phyloP scores from a whole-genome alignment of 1,284 basidiomycete species.

The Pseudozyma tsukubaensis region DNA sequence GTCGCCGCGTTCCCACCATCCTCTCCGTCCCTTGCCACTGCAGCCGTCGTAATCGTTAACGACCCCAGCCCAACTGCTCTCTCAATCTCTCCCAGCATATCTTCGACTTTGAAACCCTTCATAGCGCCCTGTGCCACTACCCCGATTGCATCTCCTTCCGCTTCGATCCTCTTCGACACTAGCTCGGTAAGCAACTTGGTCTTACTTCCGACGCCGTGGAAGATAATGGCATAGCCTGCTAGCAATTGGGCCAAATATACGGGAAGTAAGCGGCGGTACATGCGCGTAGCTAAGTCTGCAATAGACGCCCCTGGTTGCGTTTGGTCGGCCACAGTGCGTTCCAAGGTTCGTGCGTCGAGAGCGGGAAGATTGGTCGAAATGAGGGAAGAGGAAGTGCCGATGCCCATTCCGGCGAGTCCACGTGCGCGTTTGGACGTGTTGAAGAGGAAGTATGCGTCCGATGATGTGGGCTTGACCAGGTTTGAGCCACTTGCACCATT shows the following conservation, averaged over 20 bases:
- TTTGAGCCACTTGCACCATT: slow-evolving; percentile 14
- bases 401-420: slow-evolving; percentile 35
- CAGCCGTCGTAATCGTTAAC: slow-evolving; percentile 20
- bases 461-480: slow-evolving; percentile 44
- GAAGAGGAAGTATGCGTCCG: slow-evolving; percentile 53
- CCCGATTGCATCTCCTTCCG: slow-evolving; percentile 46
- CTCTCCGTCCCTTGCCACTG: slow-evolving; percentile 1
- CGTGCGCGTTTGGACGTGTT: slow-evolving; percentile 44
- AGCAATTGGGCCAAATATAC: slow-evolving; percentile 45
- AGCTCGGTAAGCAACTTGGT: slow-evolving; percentile 27
- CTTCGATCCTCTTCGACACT: slow-evolving; percentile 22
- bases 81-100: slow-evolving; percentile 41
- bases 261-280: slow-evolving; percentile 40
- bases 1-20: slow-evolving; percentile 2
- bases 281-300: slow-evolving; percentile 26
- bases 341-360: slow-evolving; percentile 29
- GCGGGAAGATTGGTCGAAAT: slow-evolving; percentile 39
- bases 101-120: slow-evolving; percentile 53
- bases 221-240: slow-evolving; percentile 48
- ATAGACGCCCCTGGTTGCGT: slow-evolving; percentile 20
- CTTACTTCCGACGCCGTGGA: slow-evolving; percentile 50
- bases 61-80: slow-evolving; percentile 28
- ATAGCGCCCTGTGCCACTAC: slow-evolving; percentile 50
- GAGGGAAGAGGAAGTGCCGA: slow-evolving; percentile 22
- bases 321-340: slow-evolving; percentile 16